Evolutionary conservation across 2,329 filamentous ascomycete species (phyloP).

Genomic region (Blastomyces silverae): DNA sequence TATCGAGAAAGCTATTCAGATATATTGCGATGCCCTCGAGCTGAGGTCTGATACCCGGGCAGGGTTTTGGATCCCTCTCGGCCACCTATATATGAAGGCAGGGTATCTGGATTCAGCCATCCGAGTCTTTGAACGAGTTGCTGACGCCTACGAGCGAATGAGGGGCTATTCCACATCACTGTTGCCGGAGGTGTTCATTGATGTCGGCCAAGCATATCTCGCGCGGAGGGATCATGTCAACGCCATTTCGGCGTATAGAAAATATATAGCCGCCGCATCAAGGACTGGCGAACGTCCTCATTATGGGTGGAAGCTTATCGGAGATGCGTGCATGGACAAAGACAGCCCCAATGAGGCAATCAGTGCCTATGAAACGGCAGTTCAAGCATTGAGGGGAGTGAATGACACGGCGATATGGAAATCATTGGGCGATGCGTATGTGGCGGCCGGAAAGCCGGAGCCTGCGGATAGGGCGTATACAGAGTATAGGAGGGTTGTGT

Average conservation of each 20-base stretch:
- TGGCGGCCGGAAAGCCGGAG: not conserved
- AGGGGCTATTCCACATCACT: not conserved
- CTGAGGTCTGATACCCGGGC: not conserved
- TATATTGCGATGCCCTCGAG: not conserved
- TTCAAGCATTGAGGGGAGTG: not conserved
- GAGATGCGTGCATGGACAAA: not conserved
- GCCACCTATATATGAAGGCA: not conserved
- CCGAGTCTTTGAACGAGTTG: not conserved
- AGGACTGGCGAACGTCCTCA: no score
- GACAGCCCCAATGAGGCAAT: not conserved
- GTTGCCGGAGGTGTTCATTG: not conserved
- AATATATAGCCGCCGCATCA: no score
- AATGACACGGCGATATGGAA: not conserved
- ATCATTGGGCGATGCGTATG: not conserved
- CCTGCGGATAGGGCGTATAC: not conserved
- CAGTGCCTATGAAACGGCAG: not conserved
- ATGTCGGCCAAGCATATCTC: not conserved
- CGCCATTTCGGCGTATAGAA: no score
- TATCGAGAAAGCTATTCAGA: not conserved
- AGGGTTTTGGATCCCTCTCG: not conserved
- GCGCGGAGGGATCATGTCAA: not conserved
- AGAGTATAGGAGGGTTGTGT: not conserved
- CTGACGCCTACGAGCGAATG: not conserved
- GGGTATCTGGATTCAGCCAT: not conserved
- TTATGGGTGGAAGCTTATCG: no score